A percentile compares a stretch with the other conserved stretches of the same genome.
Conservation (phyloP, 176 grass and related monocot genomes). For the Cenchrus purpureus region DNA sequence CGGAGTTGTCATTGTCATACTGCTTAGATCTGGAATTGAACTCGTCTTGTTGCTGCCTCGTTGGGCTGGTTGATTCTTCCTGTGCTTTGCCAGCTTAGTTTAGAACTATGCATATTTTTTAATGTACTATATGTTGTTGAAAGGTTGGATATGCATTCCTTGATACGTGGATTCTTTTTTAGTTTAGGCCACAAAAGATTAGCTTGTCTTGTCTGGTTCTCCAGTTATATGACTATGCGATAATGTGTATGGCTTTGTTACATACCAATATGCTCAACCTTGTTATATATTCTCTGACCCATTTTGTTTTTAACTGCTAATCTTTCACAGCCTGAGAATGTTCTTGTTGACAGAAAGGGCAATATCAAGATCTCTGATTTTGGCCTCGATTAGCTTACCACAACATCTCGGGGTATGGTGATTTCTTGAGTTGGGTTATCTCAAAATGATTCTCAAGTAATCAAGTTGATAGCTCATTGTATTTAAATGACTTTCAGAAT, state of each 20-base stretch:
- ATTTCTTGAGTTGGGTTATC: no score
- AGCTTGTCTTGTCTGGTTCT: neutral
- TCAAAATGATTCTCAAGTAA: neutral
- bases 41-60: no score
- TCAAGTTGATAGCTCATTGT: neutral
- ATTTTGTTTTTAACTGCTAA: neutral
- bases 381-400: conserved; percentile 82
- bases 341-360: conserved; percentile 75
- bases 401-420: conserved; percentile 73
- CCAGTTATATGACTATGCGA: neutral
- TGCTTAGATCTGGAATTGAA: no score
- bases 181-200: no score
- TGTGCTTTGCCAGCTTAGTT: no score
- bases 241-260: neutral
- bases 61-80: no score
- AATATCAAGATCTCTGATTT: conserved; percentile 96
- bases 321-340: conserved; percentile 72
- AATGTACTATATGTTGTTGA: no score
- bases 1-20: no score
- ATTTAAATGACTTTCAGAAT: conserved; percentile 46
- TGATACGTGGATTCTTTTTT: no score
- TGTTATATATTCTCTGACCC: neutral
- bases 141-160: no score
- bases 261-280: neutral
- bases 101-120: no score